Evolutionary conservation across 352 stramenopile genomes (phyloP).

Genomic region (Elongisporangium anandrum): DNA sequence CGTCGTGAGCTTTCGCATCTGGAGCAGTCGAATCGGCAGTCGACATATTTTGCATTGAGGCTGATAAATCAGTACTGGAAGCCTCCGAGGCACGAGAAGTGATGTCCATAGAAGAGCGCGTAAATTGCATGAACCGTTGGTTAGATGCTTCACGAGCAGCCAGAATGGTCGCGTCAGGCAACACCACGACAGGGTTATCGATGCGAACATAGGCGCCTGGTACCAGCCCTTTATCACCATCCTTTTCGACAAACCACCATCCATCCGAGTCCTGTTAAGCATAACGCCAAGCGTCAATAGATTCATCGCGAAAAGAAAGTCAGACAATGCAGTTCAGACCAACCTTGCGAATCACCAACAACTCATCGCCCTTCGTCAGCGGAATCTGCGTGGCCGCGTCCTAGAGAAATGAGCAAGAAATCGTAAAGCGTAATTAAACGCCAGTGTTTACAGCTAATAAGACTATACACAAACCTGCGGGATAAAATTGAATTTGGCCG

Average conservation of each 20-base stretch:
- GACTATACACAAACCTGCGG: conserved; percentile 28
- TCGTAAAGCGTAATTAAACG: neutral
- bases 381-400: conserved; percentile 64
- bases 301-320: neutral
- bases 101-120: conserved; percentile 18
- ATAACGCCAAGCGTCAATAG: neutral
- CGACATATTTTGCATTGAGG: neutral
- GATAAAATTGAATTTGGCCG: conserved; percentile 74
- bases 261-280: conserved; percentile 48
- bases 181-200: conserved; percentile 53
- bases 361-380: conserved; percentile 60
- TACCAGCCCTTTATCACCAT: conserved; percentile 77
- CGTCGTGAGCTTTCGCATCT: conserved; percentile 54
- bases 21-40: conserved; percentile 14
- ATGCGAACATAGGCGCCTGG: conserved; percentile 69
- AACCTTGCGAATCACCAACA: conserved; percentile 74
- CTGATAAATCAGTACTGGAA: neutral
- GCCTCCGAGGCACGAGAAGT: conserved; percentile 15
- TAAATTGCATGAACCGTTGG: conserved; percentile 58
- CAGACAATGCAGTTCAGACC: neutral
- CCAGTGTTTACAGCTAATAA: neutral
- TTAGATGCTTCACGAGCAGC: conserved; percentile 73
- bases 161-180: conserved; percentile 57
- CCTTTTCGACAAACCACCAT: conserved; percentile 81
- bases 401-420: conserved; percentile 8